Evolutionary conservation across 2,329 filamentous ascomycete species (phyloP), one percentile per base, ranked within the genome.

Genomic region (Penicillium psychrosexuale): DNA sequence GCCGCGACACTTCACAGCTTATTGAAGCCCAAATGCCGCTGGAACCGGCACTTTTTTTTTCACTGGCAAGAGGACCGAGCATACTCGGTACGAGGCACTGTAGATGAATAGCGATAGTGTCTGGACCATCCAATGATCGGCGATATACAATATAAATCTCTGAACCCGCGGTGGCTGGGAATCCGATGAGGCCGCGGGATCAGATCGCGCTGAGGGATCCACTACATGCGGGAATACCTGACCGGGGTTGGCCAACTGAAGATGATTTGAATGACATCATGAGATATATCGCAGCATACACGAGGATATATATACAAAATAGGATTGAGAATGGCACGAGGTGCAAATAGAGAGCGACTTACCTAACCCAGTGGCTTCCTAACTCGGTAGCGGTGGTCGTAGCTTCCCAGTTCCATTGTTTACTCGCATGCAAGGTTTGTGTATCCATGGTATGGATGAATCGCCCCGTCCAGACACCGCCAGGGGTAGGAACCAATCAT

Each of bases 101-200:
- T 24, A 53, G 19, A 37, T 30, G 15, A 34, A 62, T 60, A 55
- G 60, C 47, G 61, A 63, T 63, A 58, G 47, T 33, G 34, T 45
- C 53, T 58, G 31, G 52, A 9, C 52, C 54, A 40, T 48, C 56
- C 57, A 61, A 62, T 47, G 30, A 37, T 36, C 38, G 43, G 45
- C 31, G 48, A 33, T 49, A 30, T 49, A 42, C 19, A 61, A 62
- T 63, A 56, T 46, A 50, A 51, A 53, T 49, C 37, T 46, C 52
- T 60, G 56, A 56, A 60, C 57, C 50, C 15, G 48, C 27, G 61
- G 62, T 65, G 62, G 62, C 62, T 65, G 62, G 62, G 61, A 50
- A 57, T 38, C 37, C 53, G 58, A 57, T 24, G 22, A 24, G 22
- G 22, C 22, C 22, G 22, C 22, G 62, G 61, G 51, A 57, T 38